Base-by-base conservation (phyloP, 129 eudicot genomes). In the Silybum marianum region DNA sequence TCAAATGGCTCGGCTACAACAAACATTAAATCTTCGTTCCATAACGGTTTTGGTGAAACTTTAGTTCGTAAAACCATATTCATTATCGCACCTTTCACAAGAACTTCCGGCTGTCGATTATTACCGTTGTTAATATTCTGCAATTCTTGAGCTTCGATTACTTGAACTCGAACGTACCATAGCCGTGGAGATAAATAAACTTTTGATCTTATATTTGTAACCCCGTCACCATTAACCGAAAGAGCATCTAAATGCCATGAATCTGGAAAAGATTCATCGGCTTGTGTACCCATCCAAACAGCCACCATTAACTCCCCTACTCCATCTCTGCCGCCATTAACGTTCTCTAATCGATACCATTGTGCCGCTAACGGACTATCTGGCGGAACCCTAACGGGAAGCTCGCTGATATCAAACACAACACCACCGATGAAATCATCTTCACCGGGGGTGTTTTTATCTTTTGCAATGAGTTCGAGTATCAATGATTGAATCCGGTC, bases 241-340 rank as follows among this genome's bases (percentile, higher is more conserved):
- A 78, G 62, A 2, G 87, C 54, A 66, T 84, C 87, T 70, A 84
- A 73, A 84, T 84, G 87, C 72, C 76, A 78, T 1, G 87, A 42
- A 26, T 84, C 87, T 1, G 87, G 83, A n/a, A 84, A 84, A 2
- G 87, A 74, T 68, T 84, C 87, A 78, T 84, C 85, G n/a, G 85
- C 85, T 38, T 82, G 85, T 24, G 81, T 82, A n/a, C 85, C 85
- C 83, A 84, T 84, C 87, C 87, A 84, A 72, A 84, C 87, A 32
- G 79, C 83, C 74, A 84, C 83, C 87, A 84, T 84, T n/a, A 84
- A 67, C 83, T 84, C 87, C 1, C 87, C 86, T 28, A 28, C 30
- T 19, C 26, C 44, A n/a, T 26, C 65, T 58, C 80, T 21, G 5
- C 44, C 75, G 23, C 75, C 75, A n/a, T 9, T 18, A 16, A 30